These are phyloP conservation scores for Colletotrichum lindemuthianum DNA, from an alignment of 2,329 filamentous ascomycete genomes.

Conservation along the genomic window DNA sequence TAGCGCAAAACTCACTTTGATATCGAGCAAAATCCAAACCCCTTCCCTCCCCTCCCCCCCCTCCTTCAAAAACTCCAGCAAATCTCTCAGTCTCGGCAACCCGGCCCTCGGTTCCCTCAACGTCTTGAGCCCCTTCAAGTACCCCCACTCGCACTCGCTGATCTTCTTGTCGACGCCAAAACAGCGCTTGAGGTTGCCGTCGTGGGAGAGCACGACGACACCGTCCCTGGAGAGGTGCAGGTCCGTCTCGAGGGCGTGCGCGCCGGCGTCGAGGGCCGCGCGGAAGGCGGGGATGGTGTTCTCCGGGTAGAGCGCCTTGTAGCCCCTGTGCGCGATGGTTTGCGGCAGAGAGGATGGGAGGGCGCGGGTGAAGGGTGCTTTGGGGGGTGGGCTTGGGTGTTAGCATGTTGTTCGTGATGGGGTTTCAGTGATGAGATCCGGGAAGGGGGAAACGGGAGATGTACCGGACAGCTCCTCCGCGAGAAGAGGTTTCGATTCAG, in stretches of 20 bases:
- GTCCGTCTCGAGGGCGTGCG: conserved; percentile 89
- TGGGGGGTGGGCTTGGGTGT: background rate
- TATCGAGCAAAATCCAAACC: conserved; percentile 86
- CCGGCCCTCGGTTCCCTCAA: conserved; percentile 72
- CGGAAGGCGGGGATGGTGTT: conserved; percentile 86
- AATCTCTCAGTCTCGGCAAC: conserved; percentile 79
- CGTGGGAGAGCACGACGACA: conserved; percentile 87
- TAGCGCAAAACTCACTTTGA: conserved; percentile 70
- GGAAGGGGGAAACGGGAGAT: background rate
- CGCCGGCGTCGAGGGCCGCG: conserved; percentile 77
- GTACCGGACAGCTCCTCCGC: background rate
- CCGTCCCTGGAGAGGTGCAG: conserved; percentile 84
- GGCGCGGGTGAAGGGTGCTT: conserved; percentile 47
- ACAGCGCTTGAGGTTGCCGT: conserved; percentile 80
- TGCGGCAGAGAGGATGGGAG: conserved; percentile 64
- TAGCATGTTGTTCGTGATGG: background rate
- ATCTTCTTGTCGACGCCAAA: conserved; percentile 80
- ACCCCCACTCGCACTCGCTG: conserved; percentile 79
- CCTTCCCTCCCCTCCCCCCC: conserved; percentile 72
- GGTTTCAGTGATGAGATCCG: background rate
- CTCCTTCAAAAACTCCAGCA: conserved; percentile 76
- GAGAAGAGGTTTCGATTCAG: conserved; percentile 9
- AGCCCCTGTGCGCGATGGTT: conserved; percentile 81
- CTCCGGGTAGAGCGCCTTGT: conserved; percentile 82
- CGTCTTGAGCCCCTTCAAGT: conserved; percentile 76